Base-by-base conservation (phyloP, 495 filamentous ascomycete species). In the Xylaria cubensis region DNA sequence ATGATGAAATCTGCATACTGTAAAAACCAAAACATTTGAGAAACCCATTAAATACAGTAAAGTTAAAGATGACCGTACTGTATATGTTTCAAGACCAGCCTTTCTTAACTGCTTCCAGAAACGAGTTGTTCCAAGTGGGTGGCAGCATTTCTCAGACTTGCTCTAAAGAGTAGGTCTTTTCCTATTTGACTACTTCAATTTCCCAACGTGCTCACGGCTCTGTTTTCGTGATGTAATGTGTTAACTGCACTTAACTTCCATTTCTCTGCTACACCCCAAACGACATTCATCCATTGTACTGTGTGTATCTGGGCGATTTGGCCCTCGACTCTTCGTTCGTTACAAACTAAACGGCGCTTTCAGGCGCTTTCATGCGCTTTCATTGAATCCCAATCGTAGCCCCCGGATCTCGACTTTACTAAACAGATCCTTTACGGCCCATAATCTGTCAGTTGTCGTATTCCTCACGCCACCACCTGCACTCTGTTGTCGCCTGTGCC, bases 381-480 rank as follows among this genome's bases (percentile, higher is more conserved):
- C 42, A 21, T 61, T 12, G 8, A n/a, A 24, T 39, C 9, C 46
- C 19, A 32, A 26, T n/a, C 42, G 26, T 50, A 32, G 15, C 12
- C 42, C 41, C 19, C 41, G 15, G 21, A 34, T 48, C 63, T 42
- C 63, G 42, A 65, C 4, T 46, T 48, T 48, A 44, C 29, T 29
- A 67, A 39, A 67, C 50, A 17, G 26, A 42, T 55, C 29, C 50
- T 13, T 26, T 50, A 24, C 48, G 65, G 17, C 34, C 46, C 46
- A 67, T 56, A 39, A 67, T 56, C 34, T 42, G 65, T 67, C 65
- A 67, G 36, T 51, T 32, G 34, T 67, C 65, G 50, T 56, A 67
- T 55, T 67, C 12, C 36, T 44, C 32, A 51, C 12, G 64, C 29
- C 44, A n/a, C 46, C 65, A 34, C 42, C 63, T 24, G 39, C 21